Base-by-base conservation (phyloP, 1,139 yeast species). In the Magnusiomyces suaveolens region DNA sequence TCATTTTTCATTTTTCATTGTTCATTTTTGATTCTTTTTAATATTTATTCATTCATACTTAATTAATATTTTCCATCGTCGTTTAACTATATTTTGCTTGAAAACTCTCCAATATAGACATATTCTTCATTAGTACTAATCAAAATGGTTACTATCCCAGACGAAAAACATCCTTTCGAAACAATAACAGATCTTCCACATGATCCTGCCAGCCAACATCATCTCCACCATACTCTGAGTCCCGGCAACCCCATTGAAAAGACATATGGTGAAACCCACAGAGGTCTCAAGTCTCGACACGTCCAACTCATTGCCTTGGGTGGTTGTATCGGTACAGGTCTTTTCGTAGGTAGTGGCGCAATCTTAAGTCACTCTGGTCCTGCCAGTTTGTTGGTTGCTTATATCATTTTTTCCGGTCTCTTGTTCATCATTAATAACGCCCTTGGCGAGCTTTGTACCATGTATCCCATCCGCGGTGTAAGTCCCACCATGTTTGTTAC, bases 261-360 rank as follows among this genome's bases (percentile, higher is more conserved):
- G 18, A 38, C 43, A 16, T 38, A 38, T 38, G 20, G 43, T 38
- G 43, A 38, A 38, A 38, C 43, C 20, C 54, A 63, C 36, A 63
- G 79, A 57, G 72, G 71, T 14, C 70, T 78, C 57, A 81, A 80
- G 58, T 80, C 69, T 48, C 76, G 87, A 72, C 81, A 86, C 75
- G 75, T 87, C 62, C 85, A 84, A 65, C 84, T 87, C 83, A 83
- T 87, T 66, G 94, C 95, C 46, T 81, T 87, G 59, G 96, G 96
- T 66, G 95, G 95, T 60, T 79, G 89, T 55, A 86, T 87, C 59
- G 96, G 96, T 67, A 86, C 84, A 0, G 84, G 84, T 63, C 75
- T 83, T 46, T 82, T 84, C 62, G 81, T 84, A 56, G 89, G 90
- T 56, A 74, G 83, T 39, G 89, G 88, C 51, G 70, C 76, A 51